These are phyloP conservation scores for Calonectria leucothoes DNA, from an alignment of 2,329 filamentous ascomycete genomes.

Conservation along the genomic window DNA sequence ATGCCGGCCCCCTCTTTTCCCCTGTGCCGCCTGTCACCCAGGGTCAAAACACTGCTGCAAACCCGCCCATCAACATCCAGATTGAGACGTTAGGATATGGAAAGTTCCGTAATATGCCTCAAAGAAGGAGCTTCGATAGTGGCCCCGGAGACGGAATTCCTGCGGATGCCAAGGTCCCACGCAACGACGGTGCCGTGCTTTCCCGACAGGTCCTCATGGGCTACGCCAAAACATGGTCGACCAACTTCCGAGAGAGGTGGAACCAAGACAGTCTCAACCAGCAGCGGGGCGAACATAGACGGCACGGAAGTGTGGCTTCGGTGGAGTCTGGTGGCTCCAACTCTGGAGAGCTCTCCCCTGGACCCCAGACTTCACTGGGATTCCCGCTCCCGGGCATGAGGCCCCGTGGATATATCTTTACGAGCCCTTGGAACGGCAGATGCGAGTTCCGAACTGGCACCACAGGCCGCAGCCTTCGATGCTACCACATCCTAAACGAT, in stretches of 20 bases:
- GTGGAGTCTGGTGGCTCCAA: slow-evolving; percentile 46
- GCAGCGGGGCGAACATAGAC: slow-evolving; percentile 39
- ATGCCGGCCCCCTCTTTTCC: slow-evolving; percentile 36
- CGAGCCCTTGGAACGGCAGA: slow-evolving; percentile 86
- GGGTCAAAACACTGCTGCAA: slow-evolving; percentile 19
- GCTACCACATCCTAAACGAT: slow-evolving; percentile 75
- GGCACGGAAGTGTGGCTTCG: slow-evolving; percentile 47
- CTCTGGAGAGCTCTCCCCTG: slow-evolving; percentile 44
- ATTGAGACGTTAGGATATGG: slow-evolving; percentile 68
- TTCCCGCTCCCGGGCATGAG: slow-evolving; percentile 60
- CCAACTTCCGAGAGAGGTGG: slow-evolving; percentile 59
- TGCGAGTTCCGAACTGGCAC: slow-evolving; percentile 88
- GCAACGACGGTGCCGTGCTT: slow-evolving; percentile 53
- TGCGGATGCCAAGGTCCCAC: slow-evolving; percentile 20
- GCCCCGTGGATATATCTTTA: slow-evolving; percentile 79
- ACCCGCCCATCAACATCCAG: slow-evolving; percentile 62
- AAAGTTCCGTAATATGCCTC: slow-evolving; percentile 65
- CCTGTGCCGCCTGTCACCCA: slow-evolving; percentile 36
- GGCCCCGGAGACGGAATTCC: slow-evolving; percentile 31
- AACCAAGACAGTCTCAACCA: slow-evolving; percentile 43
- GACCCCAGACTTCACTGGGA: slow-evolving; percentile 45
- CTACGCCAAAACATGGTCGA: slow-evolving; percentile 62
- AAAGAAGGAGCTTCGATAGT: slow-evolving; percentile 49
- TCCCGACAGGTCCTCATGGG: slow-evolving; percentile 68
- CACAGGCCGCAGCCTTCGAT: slow-evolving; percentile 79